These are phyloP conservation scores for Apium graveolens DNA, from an alignment of 129 eudicot species.

Conservation along the genomic window DNA sequence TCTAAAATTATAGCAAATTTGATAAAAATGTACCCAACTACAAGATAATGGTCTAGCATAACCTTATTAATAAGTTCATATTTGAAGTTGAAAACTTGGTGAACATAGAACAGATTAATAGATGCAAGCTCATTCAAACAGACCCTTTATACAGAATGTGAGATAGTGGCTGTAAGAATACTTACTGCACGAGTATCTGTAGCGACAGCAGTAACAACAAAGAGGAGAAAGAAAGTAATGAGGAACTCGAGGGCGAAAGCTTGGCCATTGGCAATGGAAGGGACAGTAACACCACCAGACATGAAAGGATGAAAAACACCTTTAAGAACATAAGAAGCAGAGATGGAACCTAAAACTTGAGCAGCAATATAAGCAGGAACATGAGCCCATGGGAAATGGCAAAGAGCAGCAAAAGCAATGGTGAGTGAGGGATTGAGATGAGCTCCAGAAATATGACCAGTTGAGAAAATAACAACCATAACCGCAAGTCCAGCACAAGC, in stretches of 20 bases:
- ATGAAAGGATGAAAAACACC: slow-evolving; percentile 68
- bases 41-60: not conserved
- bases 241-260: slow-evolving; percentile 84
- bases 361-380: slow-evolving; percentile 80
- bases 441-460: slow-evolving; percentile 93
- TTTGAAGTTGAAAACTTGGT: too few relatives aligned
- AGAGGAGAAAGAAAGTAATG: slow-evolving; percentile 67
- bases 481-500: slow-evolving; percentile 89
- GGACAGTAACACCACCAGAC: slow-evolving; percentile 83
- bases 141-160: not conserved
- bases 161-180: not conserved
- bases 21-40: not conserved
- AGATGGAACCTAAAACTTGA: slow-evolving; percentile 68
- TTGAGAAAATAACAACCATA: slow-evolving; percentile 63
- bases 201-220: slow-evolving; percentile 88
- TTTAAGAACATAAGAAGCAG: slow-evolving; percentile 76
- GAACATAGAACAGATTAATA: too few relatives aligned
- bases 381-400: slow-evolving; percentile 84
- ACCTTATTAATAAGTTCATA: too few relatives aligned
- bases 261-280: slow-evolving; percentile 59
- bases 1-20: not conserved
- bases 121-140: not conserved
- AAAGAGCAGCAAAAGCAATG: slow-evolving; percentile 66
- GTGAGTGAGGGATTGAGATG: slow-evolving; percentile 87
- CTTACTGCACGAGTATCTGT: slow-evolving; percentile 89